These are phyloP conservation scores for Deinandra increscens DNA, from an alignment of 129 eudicot species.

Conservation along the genomic window DNA sequence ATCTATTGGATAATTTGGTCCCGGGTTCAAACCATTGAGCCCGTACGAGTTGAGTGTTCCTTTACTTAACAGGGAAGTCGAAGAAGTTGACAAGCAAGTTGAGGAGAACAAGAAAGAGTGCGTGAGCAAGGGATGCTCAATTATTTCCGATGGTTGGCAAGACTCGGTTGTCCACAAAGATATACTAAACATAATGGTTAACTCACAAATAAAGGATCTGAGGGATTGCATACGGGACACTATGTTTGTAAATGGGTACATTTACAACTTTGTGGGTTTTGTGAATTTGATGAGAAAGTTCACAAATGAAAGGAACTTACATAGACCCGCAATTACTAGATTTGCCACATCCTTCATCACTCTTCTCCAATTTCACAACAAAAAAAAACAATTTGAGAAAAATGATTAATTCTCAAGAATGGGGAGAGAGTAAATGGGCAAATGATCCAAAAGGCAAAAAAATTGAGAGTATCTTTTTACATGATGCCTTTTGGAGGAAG, in stretches of 20 bases:
- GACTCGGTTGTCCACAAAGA: slow-evolving; percentile 6
- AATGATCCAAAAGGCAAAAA: neutral
- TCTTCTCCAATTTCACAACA: neutral
- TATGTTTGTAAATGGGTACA: neutral
- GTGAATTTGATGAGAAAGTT: neutral
- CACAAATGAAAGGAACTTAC: neutral
- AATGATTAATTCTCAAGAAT: neutral
- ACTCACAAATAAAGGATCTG: neutral
- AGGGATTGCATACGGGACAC: neutral
- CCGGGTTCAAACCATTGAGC: neutral
- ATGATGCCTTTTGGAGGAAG: slow-evolving; percentile 20
- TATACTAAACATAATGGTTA: neutral
- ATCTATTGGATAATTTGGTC: neutral
- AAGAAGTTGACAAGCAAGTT: neutral
- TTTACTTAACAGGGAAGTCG: neutral
- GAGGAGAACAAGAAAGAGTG: slow-evolving; percentile 23
- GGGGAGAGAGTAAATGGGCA: neutral
- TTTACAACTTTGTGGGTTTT: neutral
- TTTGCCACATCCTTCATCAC: neutral
- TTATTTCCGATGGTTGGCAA: slow-evolving; percentile 24
- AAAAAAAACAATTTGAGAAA: neutral
- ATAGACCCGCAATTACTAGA: neutral
- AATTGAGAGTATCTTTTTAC: neutral
- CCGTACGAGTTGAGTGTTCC: neutral
- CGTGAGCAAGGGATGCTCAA: slow-evolving; percentile 7